A percentile compares a stretch with the other conserved stretches of the same genome.
Conservation (phyloP, 1,284 basidiomycete genomes). For the Ganoderma sinense region DNA sequence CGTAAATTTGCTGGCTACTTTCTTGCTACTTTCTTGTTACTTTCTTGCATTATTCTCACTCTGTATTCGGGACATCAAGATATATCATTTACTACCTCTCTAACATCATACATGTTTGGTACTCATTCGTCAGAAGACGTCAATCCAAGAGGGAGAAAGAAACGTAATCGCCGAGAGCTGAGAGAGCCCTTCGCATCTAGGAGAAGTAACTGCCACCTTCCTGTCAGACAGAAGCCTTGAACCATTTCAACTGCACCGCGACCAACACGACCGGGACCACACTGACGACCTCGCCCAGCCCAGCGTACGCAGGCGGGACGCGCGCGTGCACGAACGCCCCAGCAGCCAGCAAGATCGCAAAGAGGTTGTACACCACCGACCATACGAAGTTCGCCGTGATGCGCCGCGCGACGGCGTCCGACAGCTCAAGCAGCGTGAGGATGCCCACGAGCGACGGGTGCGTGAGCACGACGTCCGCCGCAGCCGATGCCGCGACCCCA, state of each 20-base stretch:
- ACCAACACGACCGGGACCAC: constrained; percentile 50
- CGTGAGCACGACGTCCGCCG: constrained; percentile 58
- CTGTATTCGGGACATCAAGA: not conserved
- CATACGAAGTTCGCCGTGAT: constrained; percentile 55
- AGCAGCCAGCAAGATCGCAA: constrained; percentile 56
- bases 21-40: not conserved
- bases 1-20: not conserved
- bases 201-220: not conserved
- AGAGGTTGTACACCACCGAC: constrained; percentile 53
- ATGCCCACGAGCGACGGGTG: constrained; percentile 46
- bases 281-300: constrained; percentile 51
- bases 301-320: constrained; percentile 52
- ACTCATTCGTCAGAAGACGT: not conserved
- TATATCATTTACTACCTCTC: not conserved
- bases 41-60: not conserved
- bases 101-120: not conserved
- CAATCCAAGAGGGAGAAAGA: not conserved
- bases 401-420: constrained; percentile 48
- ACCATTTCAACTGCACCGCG: constrained; percentile 43
- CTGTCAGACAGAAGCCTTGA: constrained; percentile 23
- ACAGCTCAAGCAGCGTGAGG: constrained; percentile 50
- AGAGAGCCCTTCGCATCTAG: not conserved
- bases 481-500: constrained; percentile 46
- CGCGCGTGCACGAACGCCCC: constrained; percentile 53
- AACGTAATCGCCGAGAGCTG: not conserved